Evolutionary conservation across 2,329 filamentous ascomycete genomes (phyloP).

Genomic region (Trichoderma pleuroti): DNA sequence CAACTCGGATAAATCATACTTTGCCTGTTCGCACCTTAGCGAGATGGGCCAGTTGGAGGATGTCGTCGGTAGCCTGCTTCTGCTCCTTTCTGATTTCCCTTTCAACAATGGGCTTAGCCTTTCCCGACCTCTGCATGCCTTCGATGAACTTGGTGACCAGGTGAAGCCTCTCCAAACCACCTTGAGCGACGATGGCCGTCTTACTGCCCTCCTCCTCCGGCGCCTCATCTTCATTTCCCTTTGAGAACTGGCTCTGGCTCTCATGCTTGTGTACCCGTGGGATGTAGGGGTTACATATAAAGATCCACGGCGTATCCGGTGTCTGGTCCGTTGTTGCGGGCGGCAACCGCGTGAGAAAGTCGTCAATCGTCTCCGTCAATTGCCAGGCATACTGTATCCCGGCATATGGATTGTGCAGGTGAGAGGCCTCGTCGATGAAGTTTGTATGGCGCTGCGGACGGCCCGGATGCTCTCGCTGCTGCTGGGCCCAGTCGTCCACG

Average conservation of each 20-base stretch:
- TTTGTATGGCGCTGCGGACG: conserved; percentile 26
- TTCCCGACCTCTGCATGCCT: conserved; percentile 39
- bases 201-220: conserved; percentile 46
- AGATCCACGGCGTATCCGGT: conserved; percentile 63
- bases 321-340: conserved; percentile 57
- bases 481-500: conserved; percentile 41
- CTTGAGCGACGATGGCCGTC: conserved; percentile 47
- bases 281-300: conserved; percentile 62
- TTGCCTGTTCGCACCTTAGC: conserved; percentile 63
- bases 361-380: conserved; percentile 57
- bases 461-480: conserved; percentile 28
- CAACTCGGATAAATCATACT: conserved; percentile 35
- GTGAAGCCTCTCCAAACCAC: conserved; percentile 49
- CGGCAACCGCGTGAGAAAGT: conserved; percentile 66
- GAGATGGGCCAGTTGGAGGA: conserved; percentile 59
- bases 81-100: conserved; percentile 50
- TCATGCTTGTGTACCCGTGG: conserved; percentile 33
- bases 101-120: conserved; percentile 36
- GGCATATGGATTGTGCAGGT: conserved; percentile 58
- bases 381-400: conserved; percentile 57
- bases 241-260: conserved; percentile 36
- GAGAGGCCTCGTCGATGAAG: conserved; percentile 25
- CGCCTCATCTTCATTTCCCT: conserved; percentile 48
- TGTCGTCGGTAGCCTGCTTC: conserved; percentile 47
- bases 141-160: conserved; percentile 48